Evolutionary conservation across 345 rosid genomes (phyloP).

Genomic region (Trapa bicornis): DNA sequence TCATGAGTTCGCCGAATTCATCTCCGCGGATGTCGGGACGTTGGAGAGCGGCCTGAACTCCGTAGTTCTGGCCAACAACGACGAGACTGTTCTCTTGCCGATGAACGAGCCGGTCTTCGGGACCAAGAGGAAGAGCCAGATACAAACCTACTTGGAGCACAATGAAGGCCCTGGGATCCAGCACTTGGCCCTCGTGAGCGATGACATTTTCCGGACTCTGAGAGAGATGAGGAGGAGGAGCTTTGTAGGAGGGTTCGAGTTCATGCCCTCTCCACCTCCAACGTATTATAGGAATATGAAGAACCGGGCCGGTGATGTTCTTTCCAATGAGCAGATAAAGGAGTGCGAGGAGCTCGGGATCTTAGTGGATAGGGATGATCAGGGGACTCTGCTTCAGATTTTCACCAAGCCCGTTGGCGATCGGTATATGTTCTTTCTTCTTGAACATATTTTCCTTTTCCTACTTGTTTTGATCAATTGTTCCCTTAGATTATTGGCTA

Average conservation of each 20-base stretch:
- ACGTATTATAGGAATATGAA: slow-evolving; percentile 68
- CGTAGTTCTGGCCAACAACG: slow-evolving; percentile 60
- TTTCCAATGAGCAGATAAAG: slow-evolving; percentile 67
- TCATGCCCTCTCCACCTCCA: slow-evolving; percentile 92
- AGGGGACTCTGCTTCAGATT: slow-evolving; percentile 89
- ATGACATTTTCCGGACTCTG: slow-evolving; percentile 62
- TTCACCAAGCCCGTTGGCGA: slow-evolving; percentile 91
- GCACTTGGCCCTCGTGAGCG: slow-evolving; percentile 65
- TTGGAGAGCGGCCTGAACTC: slow-evolving; percentile 82
- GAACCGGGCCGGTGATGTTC: slow-evolving; percentile 58
- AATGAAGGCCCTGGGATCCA: slow-evolving; percentile 87
- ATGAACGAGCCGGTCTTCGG: slow-evolving; percentile 89
- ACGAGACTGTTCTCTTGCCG: slow-evolving; percentile 66
- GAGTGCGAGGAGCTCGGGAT: slow-evolving; percentile 86
- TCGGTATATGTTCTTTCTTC: slow-evolving; percentile 28
- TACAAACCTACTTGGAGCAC: slow-evolving; percentile 82
- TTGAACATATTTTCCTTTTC: background rate
- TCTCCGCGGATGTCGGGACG: slow-evolving; percentile 80
- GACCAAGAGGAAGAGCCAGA: slow-evolving; percentile 88
- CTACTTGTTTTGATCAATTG: background rate
- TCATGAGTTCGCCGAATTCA: slow-evolving; percentile 87
- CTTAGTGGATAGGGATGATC: slow-evolving; percentile 89
- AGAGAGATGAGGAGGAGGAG: slow-evolving; percentile 81
- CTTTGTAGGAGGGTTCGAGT: slow-evolving; percentile 76
- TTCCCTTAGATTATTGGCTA: background rate